Evolutionary conservation across 306 rosid genomes (phyloP), one percentile per base, ranked within the genome.

Genomic region (Abrus pulchellus): DNA sequence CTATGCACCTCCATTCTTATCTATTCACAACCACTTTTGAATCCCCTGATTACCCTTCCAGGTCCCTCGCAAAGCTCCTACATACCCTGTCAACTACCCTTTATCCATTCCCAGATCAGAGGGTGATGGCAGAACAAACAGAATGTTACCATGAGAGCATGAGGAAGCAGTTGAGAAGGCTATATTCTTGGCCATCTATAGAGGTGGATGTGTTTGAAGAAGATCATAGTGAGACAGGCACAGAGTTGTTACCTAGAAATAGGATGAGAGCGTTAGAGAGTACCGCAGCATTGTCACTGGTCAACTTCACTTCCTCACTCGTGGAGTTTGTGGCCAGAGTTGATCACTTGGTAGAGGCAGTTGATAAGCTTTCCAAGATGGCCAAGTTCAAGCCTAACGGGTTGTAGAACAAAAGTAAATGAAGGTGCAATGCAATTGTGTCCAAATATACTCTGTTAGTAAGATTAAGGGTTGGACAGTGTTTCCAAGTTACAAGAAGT

Each of bases 311-410:
- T 71, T 93, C 91, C 40, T 80, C 91, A 34, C 86, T 90, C 1
- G 77, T 90, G 3, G 97, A 93, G 90, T 91, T 93, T 60, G 92
- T 88, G 79, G 96, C 92, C 1, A 89, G 94, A 86, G 89, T 91
- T 60, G 94, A 93, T 64, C 91, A 87, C 84, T 88, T 93, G 88
- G 86, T 89, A 67, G 90, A 88, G 48, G 92, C 86, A 44, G 96
- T 91, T 49, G 85, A 91, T 61, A 72, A 87, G 85, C 90, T 93
- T 54, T 89, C 94, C 11, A 87, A 81, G 82, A 44, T 89, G 87
- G 97, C 96, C 47, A 87, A 91, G 85, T 91, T 93, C 85, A 81
- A 81, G 85, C 85, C 69, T 14, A 54, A 60, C 1, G 60, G 43
- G 10, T 27, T 68, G 32, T 50, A 84, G 59, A 41, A 47, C 49